Conservation (phyloP, 371 early-diverging fungal species). For the Mucor plumbeus region DNA sequence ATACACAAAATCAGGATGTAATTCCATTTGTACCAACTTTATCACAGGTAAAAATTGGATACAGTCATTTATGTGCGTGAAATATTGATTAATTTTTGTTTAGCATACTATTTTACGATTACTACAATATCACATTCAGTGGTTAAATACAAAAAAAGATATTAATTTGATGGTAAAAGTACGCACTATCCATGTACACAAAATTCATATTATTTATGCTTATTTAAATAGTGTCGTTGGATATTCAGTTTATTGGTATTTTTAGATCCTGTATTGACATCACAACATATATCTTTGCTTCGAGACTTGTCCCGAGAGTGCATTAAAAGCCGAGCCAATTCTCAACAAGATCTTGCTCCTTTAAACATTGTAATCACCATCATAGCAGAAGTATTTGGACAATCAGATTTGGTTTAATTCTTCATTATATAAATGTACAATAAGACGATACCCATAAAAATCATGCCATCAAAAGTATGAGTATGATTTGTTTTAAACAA, state of each 20-base stretch:
- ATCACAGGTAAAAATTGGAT: constrained; percentile 20
- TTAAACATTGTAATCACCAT: constrained; percentile 50
- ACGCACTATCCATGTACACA: background rate
- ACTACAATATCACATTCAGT: constrained; percentile 32
- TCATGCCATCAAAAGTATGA: background rate
- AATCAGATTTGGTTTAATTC: constrained; percentile 36
- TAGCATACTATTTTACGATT: constrained; percentile 32
- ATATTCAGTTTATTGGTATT: constrained; percentile 40
- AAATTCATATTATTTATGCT: background rate
- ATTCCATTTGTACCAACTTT: constrained; percentile 16
- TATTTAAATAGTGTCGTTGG: constrained; percentile 31
- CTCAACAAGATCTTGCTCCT: constrained; percentile 22
- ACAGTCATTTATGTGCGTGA: background rate
- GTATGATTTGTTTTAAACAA: background rate
- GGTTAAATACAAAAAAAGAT: constrained; percentile 32
- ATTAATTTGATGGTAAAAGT: constrained; percentile 21
- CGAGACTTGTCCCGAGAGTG: constrained; percentile 43
- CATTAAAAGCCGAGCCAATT: constrained; percentile 30
- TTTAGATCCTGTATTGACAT: constrained; percentile 51
- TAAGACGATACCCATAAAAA: background rate
- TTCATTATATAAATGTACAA: background rate
- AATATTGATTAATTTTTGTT: too few relatives aligned
- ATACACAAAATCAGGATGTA: constrained; percentile 6
- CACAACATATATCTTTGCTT: constrained; percentile 37
- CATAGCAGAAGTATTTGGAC: constrained; percentile 43